phyloP scores from a whole-genome alignment of 305 asterid species.

The Rubia peregrina region DNA sequence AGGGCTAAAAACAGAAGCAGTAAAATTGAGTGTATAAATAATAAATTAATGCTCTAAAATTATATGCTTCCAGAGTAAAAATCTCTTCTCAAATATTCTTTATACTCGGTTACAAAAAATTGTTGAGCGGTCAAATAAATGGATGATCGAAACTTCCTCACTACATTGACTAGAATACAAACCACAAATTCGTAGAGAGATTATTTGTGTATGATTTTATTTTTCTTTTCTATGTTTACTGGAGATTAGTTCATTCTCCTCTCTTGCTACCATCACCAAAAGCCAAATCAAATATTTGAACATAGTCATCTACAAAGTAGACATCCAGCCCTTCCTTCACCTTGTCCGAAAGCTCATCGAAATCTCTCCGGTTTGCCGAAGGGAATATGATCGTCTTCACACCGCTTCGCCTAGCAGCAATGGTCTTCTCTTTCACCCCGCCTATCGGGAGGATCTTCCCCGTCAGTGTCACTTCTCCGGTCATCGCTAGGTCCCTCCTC shows the following conservation, averaged over 20 bases:
- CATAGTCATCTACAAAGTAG: constrained; percentile 81
- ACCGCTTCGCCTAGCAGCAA: constrained; percentile 92
- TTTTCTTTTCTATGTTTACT: background rate
- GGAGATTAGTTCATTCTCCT: constrained; percentile 5
- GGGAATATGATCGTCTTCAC: constrained; percentile 85
- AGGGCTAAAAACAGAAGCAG: background rate
- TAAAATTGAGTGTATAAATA: background rate
- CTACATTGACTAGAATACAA: background rate
- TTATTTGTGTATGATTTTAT: background rate
- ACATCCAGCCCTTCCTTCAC: constrained; percentile 94
- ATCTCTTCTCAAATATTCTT: background rate
- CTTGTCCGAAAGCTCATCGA: constrained; percentile 79
- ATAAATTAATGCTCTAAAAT: background rate
- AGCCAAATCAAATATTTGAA: constrained; percentile 65
- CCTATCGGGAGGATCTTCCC: constrained; percentile 96
- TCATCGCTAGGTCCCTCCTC: constrained; percentile 90
- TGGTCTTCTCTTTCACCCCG: constrained; percentile 97
- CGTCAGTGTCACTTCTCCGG: constrained; percentile 87
- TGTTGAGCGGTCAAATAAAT: background rate
- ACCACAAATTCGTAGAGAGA: background rate
- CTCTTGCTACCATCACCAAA: constrained; percentile 28
- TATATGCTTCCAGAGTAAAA: background rate
- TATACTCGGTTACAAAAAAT: background rate
- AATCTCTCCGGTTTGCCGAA: constrained; percentile 92
- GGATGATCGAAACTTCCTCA: background rate